Base-by-base conservation (phyloP, 371 early-diverging fungal species). In the Fennellomyces sp. region DNA sequence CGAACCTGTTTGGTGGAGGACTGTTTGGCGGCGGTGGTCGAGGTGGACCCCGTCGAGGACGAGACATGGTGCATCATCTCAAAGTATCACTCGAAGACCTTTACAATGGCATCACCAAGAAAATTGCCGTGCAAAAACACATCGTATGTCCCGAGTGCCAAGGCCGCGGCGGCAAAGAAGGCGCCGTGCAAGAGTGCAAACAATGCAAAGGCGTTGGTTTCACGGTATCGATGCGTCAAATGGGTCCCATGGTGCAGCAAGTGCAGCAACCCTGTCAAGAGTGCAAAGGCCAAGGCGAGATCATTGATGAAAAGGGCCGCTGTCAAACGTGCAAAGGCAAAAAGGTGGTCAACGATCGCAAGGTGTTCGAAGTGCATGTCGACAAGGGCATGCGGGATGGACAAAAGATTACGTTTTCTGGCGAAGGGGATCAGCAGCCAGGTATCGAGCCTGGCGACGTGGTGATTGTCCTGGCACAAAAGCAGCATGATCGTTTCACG, bases 241-340 rank as follows among this genome's bases (percentile, higher is more conserved):
- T 97, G 81, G 98, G 98, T 29, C 96, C 96, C 52, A 96, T 97
- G 93, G 88, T 97, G 56, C 99, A 98, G 82, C 97, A 96, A 81
- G 90, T 97, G 75, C 97, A 97, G 75, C 91, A 94, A 69, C 87
- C 92, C 28, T 98, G 99, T 82, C 78, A 78, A 12, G 88, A 85
- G 50, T 97, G 97, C 82, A 81, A 83, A 50, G 98, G 95, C 53
- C 87, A 86, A 65, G 96, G 97, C 65, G 90, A 95, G 70, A 82
- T 89, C 60, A 94, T 97, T 60, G 81, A 87, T 65, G 86, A 89
- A 59, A 93, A 92, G 77, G 23, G 23, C 45, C 17, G 23, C 7
- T 97, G 97, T 87, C 88, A 84, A 64, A 70, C 73, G 58, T 98
- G 99, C 81, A 83, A 83, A 36, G 97, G 93, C 28, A 89, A 90